Evolutionary conservation across 75 land plant genomes (phyloP).

Genomic region (Sequoiadendron giganteum): DNA sequence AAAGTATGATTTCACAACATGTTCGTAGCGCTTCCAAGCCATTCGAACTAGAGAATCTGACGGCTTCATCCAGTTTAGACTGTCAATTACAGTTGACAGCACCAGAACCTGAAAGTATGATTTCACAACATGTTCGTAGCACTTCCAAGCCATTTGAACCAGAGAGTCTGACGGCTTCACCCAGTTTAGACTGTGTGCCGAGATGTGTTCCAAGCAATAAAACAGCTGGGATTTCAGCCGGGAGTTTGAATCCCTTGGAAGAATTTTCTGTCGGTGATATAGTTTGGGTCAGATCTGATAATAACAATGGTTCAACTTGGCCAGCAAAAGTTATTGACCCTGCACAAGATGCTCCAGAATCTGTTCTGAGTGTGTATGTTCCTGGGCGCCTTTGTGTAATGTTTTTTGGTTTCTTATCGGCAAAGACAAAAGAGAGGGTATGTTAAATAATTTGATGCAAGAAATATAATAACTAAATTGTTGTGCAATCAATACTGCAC

Average conservation of each 20-base stretch:
- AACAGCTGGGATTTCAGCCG: neutral
- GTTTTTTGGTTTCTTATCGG: constrained; percentile 80
- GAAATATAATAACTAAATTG: neutral
- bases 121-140: neutral
- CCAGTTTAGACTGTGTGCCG: neutral
- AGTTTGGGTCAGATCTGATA: constrained; percentile 91
- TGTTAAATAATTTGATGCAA: neutral
- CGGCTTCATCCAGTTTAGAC: neutral
- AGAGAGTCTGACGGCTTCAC: neutral
- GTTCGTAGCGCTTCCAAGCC: neutral
- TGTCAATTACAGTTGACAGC: neutral
- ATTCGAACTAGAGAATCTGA: neutral
- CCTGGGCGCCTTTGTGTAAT: constrained; percentile 84
- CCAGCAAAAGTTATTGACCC: constrained; percentile 94
- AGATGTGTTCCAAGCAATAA: neutral
- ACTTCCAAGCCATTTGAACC: neutral
- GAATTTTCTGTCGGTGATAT: constrained; percentile 82
- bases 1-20: neutral
- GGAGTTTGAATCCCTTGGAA: constrained; percentile 27
- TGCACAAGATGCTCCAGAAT: constrained; percentile 66
- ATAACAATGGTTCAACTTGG: constrained; percentile 74
- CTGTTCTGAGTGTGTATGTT: constrained; percentile 55
- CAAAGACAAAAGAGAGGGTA: constrained; percentile 72
- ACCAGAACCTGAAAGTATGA: neutral
- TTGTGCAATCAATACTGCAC: neutral